A percentile compares a stretch with the other conserved stretches of the same genome.
phyloP scores from a whole-genome alignment of 768 basidiomycete genomes.

The Sistotremastrum niveocremeum region DNA sequence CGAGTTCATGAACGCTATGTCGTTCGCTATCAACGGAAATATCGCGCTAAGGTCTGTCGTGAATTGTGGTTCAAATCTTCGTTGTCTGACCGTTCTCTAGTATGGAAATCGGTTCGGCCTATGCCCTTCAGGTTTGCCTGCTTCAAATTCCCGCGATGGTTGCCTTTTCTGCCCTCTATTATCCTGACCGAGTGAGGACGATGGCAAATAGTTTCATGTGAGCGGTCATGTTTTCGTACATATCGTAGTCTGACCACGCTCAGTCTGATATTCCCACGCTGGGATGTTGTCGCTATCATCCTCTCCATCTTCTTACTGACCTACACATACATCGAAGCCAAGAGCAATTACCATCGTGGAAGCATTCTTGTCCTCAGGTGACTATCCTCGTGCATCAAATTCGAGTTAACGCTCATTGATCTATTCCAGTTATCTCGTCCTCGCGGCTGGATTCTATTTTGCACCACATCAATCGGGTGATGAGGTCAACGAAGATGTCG shows the following conservation, averaged over 20 bases:
- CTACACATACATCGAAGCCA: conserved; percentile 98
- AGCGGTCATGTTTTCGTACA: conserved; percentile 19
- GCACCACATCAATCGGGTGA: conserved; percentile 38
- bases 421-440: conserved; percentile 68
- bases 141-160: conserved; percentile 99
- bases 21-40: conserved; percentile 92
- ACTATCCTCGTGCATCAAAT: conserved; percentile 4
- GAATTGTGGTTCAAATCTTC: not conserved
- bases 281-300: conserved; percentile 93
- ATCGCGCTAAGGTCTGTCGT: conserved; percentile 76
- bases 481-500: too few relatives aligned
- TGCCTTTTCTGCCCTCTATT: conserved; percentile 93
- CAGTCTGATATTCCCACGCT: conserved; percentile 94
- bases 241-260: not conserved
- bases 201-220: conserved; percentile 89
- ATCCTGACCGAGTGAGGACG: conserved; percentile 74
- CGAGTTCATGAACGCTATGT: conserved; percentile 99
- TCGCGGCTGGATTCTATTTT: conserved; percentile 85
- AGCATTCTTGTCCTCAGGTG: conserved; percentile 91
- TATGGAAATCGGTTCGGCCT: conserved; percentile 99
- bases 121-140: conserved; percentile 94
- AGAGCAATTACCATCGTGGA: conserved; percentile 94
- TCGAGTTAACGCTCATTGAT: conserved; percentile 3
- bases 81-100: conserved; percentile 26
- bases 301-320: conserved; percentile 96